Evolutionary conservation across 1,139 yeast species (phyloP), one percentile per base, ranked within the genome.

Genomic region (Blastobotrys ciferrii): DNA sequence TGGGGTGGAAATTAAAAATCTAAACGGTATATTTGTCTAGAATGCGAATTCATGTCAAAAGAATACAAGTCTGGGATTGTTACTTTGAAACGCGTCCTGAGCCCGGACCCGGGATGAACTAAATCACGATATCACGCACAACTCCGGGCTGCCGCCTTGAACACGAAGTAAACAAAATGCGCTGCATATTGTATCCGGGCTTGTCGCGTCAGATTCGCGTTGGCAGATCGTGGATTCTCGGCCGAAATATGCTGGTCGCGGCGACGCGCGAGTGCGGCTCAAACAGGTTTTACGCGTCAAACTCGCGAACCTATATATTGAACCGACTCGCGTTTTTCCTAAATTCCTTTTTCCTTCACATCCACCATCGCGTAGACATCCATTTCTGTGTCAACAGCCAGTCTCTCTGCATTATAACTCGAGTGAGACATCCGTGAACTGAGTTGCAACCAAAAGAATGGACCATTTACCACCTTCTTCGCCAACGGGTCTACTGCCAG

Each of bases 401-500:
- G 9, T 5, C 9, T 23, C 9, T 23, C n/a, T n/a, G n/a, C n/a
- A n/a, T n/a, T n/a, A n/a, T n/a, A n/a, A n/a, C n/a, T n/a, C n/a
- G n/a, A 15, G 37, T 32, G 20, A 20, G 37, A 15, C 37, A 15
- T 32, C 18, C 37, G 37, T 18, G 37, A 32, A n/a, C n/a, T n/a
- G n/a, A n/a, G n/a, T n/a, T 13, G 6, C 17, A 33, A n/a, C n/a
- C 28, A 23, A 23, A 23, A 9, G 4, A 15, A 36, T 36, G 40
- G 40, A 36, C 7, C 40, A 36, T 19, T 13, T 36, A 18, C 40
- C 40, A 7, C 48, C 44, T n/a, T 45, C 48, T 13, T 46, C 49
- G 19, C 49, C 49, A 12, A 44, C 51, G 15, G 52, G 48, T n/a
- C 47, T 51, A 12, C 45, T 58, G 23, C 61, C 61, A 17, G 60